These are phyloP conservation scores for Phytophthora fragariae DNA, from an alignment of 352 stramenopile species.

Conservation along the genomic window DNA sequence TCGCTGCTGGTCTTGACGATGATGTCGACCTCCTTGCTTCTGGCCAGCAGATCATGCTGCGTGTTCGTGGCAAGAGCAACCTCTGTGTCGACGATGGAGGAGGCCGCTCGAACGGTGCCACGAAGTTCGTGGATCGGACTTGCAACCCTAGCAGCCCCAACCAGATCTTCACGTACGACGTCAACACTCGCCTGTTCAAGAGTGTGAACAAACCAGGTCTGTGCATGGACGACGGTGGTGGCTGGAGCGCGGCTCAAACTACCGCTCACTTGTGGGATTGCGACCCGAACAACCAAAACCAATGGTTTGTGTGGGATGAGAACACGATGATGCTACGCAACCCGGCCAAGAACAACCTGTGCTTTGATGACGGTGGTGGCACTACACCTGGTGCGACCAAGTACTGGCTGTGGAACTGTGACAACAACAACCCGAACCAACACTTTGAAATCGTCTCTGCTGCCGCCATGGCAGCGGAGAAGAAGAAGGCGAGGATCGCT, in stretches of 20 bases:
- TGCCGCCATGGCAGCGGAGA: neutral
- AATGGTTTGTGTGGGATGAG: slow-evolving; percentile 35
- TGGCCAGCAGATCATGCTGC: slow-evolving; percentile 3
- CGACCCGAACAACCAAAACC: slow-evolving; percentile 31
- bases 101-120: slow-evolving; percentile 4
- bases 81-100: slow-evolving; percentile 38
- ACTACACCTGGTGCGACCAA: neutral
- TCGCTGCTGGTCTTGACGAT: neutral
- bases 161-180: slow-evolving; percentile 28
- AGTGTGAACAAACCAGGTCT: slow-evolving; percentile 33
- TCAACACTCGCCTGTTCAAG: slow-evolving; percentile 21
- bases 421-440: slow-evolving; percentile 24
- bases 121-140: slow-evolving; percentile 17
- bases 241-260: slow-evolving; percentile 2
- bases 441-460: slow-evolving; percentile 35
- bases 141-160: slow-evolving; percentile 30
- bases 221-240: slow-evolving; percentile 41
- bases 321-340: slow-evolving; percentile 29
- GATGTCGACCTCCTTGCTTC: neutral
- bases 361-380: slow-evolving; percentile 30
- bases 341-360: slow-evolving; percentile 32
- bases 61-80: slow-evolving; percentile 18
- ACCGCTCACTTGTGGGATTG: slow-evolving; percentile 29
- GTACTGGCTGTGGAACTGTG: slow-evolving; percentile 23
- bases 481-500: neutral